phyloP scores from a whole-genome alignment of 2,329 filamentous ascomycete species.

The Dactylellina cionopaga region DNA sequence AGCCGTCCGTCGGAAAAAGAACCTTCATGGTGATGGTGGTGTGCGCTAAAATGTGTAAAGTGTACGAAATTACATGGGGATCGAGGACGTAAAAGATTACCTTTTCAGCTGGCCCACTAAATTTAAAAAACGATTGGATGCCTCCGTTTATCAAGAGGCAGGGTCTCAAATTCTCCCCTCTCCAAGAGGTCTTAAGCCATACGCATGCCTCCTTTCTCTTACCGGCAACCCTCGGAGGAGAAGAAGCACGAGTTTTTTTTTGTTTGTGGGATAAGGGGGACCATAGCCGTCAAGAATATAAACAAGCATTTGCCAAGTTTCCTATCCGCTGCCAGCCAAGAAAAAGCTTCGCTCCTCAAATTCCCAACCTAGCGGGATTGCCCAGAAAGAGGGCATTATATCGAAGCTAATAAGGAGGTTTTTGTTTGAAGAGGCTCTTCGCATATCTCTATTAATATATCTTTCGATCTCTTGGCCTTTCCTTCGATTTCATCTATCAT shows the following conservation, averaged over 20 bases:
- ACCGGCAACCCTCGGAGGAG: constrained; percentile 24
- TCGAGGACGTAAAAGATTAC: neutral
- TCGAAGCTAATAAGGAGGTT: constrained; percentile 4
- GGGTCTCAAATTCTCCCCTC: neutral
- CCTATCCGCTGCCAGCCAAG: constrained; percentile 52
- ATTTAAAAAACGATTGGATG: constrained; percentile 19
- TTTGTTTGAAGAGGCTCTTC: constrained; percentile 18
- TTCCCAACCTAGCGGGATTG: constrained; percentile 37
- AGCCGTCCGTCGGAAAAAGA: neutral
- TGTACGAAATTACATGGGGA: neutral
- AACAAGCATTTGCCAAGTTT: constrained; percentile 54
- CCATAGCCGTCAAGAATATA: constrained; percentile 46
- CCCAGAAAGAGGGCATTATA: constrained; percentile 10
- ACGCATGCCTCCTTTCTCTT: neutral
- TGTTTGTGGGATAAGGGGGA: constrained; percentile 40
- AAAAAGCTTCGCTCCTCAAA: constrained; percentile 52
- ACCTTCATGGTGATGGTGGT: neutral
- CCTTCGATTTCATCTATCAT: constrained; percentile 13
- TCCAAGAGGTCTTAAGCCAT: constrained; percentile 13
- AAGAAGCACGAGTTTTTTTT: constrained; percentile 17
- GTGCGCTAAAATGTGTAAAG: neutral
- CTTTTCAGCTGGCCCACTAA: neutral
- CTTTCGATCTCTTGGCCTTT: constrained; percentile 35
- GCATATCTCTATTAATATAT: constrained; percentile 25
- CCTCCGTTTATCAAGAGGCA: neutral